Base-by-base conservation (phyloP, 2,329 filamentous ascomycete species). In the Ophiostoma ulmi region DNA sequence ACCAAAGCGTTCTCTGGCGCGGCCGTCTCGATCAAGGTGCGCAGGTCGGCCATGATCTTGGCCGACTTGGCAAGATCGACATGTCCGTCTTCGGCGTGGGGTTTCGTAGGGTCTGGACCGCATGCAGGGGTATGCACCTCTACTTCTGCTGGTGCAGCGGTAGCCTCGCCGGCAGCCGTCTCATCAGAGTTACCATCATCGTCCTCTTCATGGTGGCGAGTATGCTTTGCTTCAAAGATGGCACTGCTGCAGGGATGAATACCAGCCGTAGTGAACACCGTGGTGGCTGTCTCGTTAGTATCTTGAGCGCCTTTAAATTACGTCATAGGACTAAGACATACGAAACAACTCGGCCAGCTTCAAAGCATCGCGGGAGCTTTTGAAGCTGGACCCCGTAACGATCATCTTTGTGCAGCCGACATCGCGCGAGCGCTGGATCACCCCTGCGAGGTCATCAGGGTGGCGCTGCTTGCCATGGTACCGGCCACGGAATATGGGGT, bases 191-290 rank as follows among this genome's bases (percentile, higher is more conserved):
- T 70, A 17, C 82, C 81, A 68, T 80, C 77, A 55, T 79, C 79
- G 72, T 83, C 81, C 66, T 81, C 81, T 67, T 82, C 79, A 72
- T 84, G 82, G 72, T 82, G 78, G 67, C 80, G 80, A 35, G 80
- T 76, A 67, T 82, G 81, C 5, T 80, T 77, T 73, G 83, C 81
- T 74, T 91, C 90, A 78, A 99, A 97, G 69, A 91, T 87, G 73
- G 90, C 87, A 75, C 91, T 92, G 74, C 88, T 91, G 80, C 95
- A 99, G 17, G 95, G 95, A 78, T 99, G 95, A 63, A 99, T 93
- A 74, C 95, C 95, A 11, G 97, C 90, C 1, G 95, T 99, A 31
- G 91, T 90, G 79, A 93, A 99, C 77, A 97, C 93, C 44, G 88
- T 86, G 26, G 90, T 91, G 31, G 93, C 91, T 93, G 74, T 8